phyloP scores from a whole-genome alignment of 2,329 filamentous ascomycete species.

The Tetracladium maxilliforme region DNA sequence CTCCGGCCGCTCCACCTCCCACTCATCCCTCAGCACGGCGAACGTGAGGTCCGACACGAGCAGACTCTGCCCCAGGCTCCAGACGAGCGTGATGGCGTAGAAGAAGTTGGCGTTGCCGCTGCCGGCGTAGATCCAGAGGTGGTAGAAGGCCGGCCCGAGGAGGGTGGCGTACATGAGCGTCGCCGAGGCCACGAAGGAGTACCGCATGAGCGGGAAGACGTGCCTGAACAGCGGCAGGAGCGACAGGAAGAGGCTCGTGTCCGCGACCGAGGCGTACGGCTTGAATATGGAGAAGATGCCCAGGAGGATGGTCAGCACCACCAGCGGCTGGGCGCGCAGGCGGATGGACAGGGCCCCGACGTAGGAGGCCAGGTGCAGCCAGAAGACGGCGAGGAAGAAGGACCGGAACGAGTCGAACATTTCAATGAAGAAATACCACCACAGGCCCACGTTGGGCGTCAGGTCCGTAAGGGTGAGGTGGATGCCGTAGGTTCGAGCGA shows the following conservation, averaged over 20 bases:
- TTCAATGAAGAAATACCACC: slow-evolving; percentile 99
- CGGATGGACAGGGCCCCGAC: slow-evolving; percentile 75
- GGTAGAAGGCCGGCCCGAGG: slow-evolving; percentile 87
- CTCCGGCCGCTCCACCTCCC: slow-evolving; percentile 83
- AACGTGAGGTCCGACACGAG: slow-evolving; percentile 80
- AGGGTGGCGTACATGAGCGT: slow-evolving; percentile 78
- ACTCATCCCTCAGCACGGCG: slow-evolving; percentile 80
- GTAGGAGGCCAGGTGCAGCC: slow-evolving; percentile 86
- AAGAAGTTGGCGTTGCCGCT: slow-evolving; percentile 99
- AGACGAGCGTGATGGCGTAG: slow-evolving; percentile 97
- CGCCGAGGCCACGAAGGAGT: slow-evolving; percentile 74
- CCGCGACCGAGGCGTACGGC: slow-evolving; percentile 86
- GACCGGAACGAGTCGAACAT: slow-evolving; percentile 97
- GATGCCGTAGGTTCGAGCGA: slow-evolving; percentile 81
- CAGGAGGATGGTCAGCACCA: slow-evolving; percentile 68
- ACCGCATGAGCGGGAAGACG: slow-evolving; percentile 83
- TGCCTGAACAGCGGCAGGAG: slow-evolving; percentile 80
- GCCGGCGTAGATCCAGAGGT: slow-evolving; percentile 95
- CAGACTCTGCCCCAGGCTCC: slow-evolving; percentile 81
- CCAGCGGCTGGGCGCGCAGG: slow-evolving; percentile 72
- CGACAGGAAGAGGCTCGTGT: slow-evolving; percentile 74
- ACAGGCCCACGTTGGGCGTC: slow-evolving; percentile 87
- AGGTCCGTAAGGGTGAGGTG: slow-evolving; percentile 84
- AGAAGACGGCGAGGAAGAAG: slow-evolving; percentile 97
- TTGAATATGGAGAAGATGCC: slow-evolving; percentile 94